A percentile compares a stretch with the other conserved stretches of the same genome.
phyloP scores from a whole-genome alignment of 2,329 filamentous ascomycete genomes.

The Falciphora oryzae region DNA sequence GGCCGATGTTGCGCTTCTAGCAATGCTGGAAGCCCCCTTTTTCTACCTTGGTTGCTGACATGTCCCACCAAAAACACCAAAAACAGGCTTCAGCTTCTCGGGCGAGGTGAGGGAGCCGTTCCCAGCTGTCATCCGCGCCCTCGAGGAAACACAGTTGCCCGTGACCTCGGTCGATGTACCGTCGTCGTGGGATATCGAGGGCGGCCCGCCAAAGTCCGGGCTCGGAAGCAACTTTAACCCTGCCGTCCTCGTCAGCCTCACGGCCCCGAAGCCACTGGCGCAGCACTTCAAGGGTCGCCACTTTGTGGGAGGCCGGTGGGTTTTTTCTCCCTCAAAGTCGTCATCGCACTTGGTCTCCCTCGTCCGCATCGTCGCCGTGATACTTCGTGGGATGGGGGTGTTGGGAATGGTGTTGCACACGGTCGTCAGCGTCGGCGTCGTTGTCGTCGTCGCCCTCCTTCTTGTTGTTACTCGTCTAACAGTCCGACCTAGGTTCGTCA shows the following conservation, averaged over 20 bases:
- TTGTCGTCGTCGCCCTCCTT: not conserved
- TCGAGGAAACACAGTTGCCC: conserved; percentile 67
- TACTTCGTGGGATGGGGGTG: too few species aligned
- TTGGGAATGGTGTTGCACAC: too few species aligned
- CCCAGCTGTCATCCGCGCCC: conserved; percentile 67
- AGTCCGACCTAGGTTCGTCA: conserved; percentile 61
- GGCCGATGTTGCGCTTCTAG: too few species aligned
- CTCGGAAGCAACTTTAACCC: conserved; percentile 79
- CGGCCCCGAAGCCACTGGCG: conserved; percentile 86
- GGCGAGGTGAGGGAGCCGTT: conserved; percentile 93
- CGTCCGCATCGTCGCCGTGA: too few species aligned
- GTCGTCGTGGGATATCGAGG: conserved; percentile 89
- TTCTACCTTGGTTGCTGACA: too few species aligned
- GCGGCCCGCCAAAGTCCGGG: conserved; percentile 71
- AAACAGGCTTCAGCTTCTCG: conserved; percentile 78
- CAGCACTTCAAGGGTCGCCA: conserved; percentile 81
- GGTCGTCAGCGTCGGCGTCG: too few species aligned
- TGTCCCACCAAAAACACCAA: too few species aligned
- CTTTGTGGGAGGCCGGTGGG: conserved; percentile 80
- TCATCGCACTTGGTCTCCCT: conserved; percentile 10
- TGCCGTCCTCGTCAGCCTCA: conserved; percentile 74
- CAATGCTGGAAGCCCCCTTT: too few species aligned
- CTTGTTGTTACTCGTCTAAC: not conserved
- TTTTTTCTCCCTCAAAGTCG: conserved; percentile 18
- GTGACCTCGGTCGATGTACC: conserved; percentile 90